These are phyloP conservation scores for Chimonanthus salicifolius DNA, from an alignment of 164 flowering plant genomes.

Conservation along the genomic window DNA sequence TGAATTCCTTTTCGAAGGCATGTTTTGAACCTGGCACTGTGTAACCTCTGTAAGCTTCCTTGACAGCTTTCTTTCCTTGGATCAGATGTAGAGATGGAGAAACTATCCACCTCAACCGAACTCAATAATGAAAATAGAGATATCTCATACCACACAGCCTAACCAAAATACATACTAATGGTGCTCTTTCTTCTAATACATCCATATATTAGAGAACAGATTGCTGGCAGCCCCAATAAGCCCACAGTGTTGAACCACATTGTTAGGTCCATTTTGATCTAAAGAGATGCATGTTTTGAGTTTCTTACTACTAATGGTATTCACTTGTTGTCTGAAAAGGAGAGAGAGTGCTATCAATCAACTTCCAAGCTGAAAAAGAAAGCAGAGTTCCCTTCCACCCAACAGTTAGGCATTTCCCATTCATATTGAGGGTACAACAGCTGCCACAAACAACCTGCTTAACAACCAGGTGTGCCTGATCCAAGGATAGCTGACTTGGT, in stretches of 20 bases:
- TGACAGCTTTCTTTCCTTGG: too few relatives aligned
- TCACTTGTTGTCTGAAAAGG: background rate
- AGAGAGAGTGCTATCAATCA: background rate
- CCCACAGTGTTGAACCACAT: background rate
- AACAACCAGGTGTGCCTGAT: conserved; percentile 39
- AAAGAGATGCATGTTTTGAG: background rate
- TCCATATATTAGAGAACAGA: background rate
- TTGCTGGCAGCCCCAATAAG: background rate
- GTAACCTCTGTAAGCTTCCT: too few relatives aligned
- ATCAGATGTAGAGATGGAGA: too few relatives aligned
- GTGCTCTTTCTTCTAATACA: too few relatives aligned
- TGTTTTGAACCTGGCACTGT: too few relatives aligned
- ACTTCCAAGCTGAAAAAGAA: conserved; percentile 48
- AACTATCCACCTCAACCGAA: too few relatives aligned
- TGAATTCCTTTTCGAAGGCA: too few relatives aligned
- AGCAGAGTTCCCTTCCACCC: conserved; percentile 57
- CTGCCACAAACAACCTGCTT: conserved; percentile 26
- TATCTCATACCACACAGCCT: too few relatives aligned
- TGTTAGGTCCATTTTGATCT: background rate
- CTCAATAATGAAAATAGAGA: too few relatives aligned
- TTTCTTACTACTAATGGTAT: background rate
- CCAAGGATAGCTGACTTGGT: conserved; percentile 31
- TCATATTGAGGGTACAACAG: conserved; percentile 36
- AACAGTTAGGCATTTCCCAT: conserved; percentile 32
- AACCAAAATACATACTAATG: too few relatives aligned